Conservation (phyloP, 805 yeast species). For the Kuraishia cidri region DNA sequence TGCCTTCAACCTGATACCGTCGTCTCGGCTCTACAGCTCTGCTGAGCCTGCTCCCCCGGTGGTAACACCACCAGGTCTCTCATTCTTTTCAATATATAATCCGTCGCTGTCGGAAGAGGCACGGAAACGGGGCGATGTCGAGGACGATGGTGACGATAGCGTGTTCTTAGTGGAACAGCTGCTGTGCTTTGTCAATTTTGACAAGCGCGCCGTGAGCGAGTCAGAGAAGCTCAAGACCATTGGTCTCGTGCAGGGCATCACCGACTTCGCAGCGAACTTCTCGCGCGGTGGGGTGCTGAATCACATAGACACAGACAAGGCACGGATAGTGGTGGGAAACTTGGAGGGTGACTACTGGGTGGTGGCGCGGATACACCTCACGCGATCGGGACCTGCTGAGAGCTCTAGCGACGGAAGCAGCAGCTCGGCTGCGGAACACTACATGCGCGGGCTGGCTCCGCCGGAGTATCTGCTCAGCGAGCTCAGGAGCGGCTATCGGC, state of each 20-base stretch:
- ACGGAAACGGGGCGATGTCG: background rate
- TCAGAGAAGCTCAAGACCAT: constrained; percentile 1
- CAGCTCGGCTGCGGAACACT: constrained; percentile 6
- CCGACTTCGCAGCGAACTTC: constrained; percentile 2
- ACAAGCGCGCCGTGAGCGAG: background rate
- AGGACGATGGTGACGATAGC: background rate
- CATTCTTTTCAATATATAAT: background rate
- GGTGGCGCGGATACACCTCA: background rate
- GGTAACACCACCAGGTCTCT: too few species aligned
- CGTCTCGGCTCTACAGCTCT: too few species aligned
- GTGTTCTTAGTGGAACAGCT: background rate
- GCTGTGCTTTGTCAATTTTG: background rate
- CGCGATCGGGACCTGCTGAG: background rate
- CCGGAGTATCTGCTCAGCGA: constrained; percentile 22
- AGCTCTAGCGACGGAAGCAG: constrained; percentile 9
- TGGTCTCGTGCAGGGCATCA: constrained; percentile 4
- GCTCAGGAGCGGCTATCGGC: constrained; percentile 18
- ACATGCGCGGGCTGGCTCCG: constrained; percentile 17
- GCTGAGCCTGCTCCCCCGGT: too few species aligned
- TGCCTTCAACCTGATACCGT: too few species aligned
- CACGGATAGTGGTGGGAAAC: constrained; percentile 1
- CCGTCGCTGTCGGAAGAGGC: background rate
- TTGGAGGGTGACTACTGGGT: constrained; percentile 3
- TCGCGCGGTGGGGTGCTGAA: background rate
- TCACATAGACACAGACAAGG: constrained; percentile 3